Base-by-base conservation (phyloP, 208 protist species). In the Borovskyia barvae region DNA sequence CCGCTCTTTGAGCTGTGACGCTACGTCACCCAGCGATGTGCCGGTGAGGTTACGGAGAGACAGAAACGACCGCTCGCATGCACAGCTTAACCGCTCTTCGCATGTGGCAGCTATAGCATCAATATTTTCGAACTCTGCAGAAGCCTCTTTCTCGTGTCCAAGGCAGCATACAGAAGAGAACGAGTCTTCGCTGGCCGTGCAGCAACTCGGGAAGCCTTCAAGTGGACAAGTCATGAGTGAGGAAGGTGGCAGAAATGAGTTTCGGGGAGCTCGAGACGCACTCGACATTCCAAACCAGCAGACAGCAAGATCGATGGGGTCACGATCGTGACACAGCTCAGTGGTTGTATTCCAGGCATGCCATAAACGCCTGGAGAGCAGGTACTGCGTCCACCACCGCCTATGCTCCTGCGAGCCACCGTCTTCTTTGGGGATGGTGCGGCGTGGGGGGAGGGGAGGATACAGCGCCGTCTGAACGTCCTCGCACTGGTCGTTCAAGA, bases 231-330 rank as follows among this genome's bases (percentile, higher is more conserved):
- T n/a, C n/a, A n/a, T n/a, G n/a, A n/a, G n/a, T n/a, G 15, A 26
- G 43, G 32, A 8, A 30, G 1, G 1, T 1, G 0, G 17, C 11
- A 24, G 30, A 2, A 1, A 40, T 12, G 3, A 1, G 36, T 32
- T 32, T 9, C 7, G 5, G 30, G 35, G 29, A 2, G 28, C n/a
- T n/a, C 3, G 17, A 25, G 37, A 24, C 26, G n/a, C 28, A 4
- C 28, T 40, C 12, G 12, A 11, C 15, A 62, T 30, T 32, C 15
- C 32, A 2, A 45, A 52, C 64, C 64, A 71, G 47, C 36, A 59
- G 17, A 56, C 64, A 39, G 55, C 62, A 19, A 71, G 14, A 24
- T 64, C 46, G 4, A 71, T 30, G 3, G 55, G 45, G 30, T 54
- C 37, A 6, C 11, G n/a, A 15, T 71, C 55, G 7, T 58, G 33